phyloP scores from a whole-genome alignment of 768 basidiomycete species.

The Paxillus involutus region DNA sequence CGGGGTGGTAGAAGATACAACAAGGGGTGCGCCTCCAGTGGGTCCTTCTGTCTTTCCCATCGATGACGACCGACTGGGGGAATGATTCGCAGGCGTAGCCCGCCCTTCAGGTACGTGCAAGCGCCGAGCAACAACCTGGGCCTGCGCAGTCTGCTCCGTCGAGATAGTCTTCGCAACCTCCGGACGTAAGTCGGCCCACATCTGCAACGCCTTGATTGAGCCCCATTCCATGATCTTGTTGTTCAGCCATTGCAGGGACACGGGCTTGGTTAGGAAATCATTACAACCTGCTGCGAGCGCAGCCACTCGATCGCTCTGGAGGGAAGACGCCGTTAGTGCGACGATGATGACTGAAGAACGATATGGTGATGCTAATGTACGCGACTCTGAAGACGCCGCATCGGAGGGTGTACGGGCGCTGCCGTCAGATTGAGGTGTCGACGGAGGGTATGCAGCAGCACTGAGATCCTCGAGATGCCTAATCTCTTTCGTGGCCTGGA shows the following conservation, averaged over 20 bases:
- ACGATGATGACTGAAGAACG: slow-evolving; percentile 97
- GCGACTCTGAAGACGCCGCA: slow-evolving; percentile 44
- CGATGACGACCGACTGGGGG: slow-evolving; percentile 41
- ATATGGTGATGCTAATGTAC: slow-evolving; percentile 62
- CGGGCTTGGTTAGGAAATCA: slow-evolving; percentile 97
- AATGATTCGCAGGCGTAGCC: slow-evolving; percentile 33
- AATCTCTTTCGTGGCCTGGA: slow-evolving; percentile 95
- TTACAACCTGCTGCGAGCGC: slow-evolving; percentile 99
- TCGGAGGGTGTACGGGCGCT: slow-evolving; percentile 53
- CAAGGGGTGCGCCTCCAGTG: slow-evolving; percentile 16
- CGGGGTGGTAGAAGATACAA: slow-evolving; percentile 12
- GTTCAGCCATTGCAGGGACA: slow-evolving; percentile 92
- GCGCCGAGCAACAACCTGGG: slow-evolving; percentile 45
- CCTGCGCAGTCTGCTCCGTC: slow-evolving; percentile 46
- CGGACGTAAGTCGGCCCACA: slow-evolving; percentile 84
- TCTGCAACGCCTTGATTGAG: slow-evolving; percentile 90
- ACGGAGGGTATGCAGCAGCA: slow-evolving; percentile 63
- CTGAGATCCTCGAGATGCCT: slow-evolving; percentile 75
- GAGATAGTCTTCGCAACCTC: slow-evolving; percentile 51
- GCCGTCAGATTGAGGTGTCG: slow-evolving; percentile 62
- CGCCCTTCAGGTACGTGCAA: slow-evolving; percentile 51
- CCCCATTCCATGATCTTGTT: slow-evolving; percentile 99
- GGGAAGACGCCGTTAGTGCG: slow-evolving; percentile 94
- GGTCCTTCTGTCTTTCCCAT: slow-evolving; percentile 23
- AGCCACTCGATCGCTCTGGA: slow-evolving; percentile 93